Base-by-base conservation (phyloP, 257 asterid genomes). In the Solanum paucissectum region DNA sequence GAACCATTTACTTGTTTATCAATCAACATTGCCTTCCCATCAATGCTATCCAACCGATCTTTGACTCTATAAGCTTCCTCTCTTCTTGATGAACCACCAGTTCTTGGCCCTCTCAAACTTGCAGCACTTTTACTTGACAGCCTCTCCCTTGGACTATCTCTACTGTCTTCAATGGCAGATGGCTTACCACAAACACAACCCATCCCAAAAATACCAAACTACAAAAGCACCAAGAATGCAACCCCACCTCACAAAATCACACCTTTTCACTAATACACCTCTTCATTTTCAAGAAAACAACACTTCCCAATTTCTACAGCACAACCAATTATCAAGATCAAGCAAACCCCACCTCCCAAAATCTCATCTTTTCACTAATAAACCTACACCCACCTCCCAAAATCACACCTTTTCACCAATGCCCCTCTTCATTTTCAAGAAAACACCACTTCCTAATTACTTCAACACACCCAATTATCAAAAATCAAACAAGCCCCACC, bases 141-240 rank as follows among this genome's bases (percentile, higher is more conserved):
- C 90, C 97, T 92, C 90, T 95, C 98, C 92, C 92, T 90, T 9
- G 95, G 96, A 90, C 95, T 93, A 90, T 94, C 97, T 89, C 91
- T 92, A 86, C 94, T 91, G 88, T 93, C 97, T 87, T 93, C 98
- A 92, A 95, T 90, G 87, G 98, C 95, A 91, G 94, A 91, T 85
- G 97, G 95, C 90, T 95, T 96, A 89, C 98, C 92, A 89, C 95
- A 95, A 87, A 84, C 87, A 93, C 95, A 90, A 36, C 99, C 99
- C 99, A 96, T 96, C 91, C 27, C 73, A 62, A 82, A 29, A 29
- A n/a, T 37, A 25, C 40, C 62, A 64, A 52, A 29, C 69, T 18
- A 46, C 7, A 72, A 42, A 87, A 92, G 89, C 40, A 52, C 87
- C 75, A 87, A 87, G 66, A 87, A 62, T 92, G 40, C 91, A 93